These are phyloP conservation scores for Annulohypoxylon nitens DNA, from an alignment of 495 filamentous ascomycete genomes.

Conservation along the genomic window DNA sequence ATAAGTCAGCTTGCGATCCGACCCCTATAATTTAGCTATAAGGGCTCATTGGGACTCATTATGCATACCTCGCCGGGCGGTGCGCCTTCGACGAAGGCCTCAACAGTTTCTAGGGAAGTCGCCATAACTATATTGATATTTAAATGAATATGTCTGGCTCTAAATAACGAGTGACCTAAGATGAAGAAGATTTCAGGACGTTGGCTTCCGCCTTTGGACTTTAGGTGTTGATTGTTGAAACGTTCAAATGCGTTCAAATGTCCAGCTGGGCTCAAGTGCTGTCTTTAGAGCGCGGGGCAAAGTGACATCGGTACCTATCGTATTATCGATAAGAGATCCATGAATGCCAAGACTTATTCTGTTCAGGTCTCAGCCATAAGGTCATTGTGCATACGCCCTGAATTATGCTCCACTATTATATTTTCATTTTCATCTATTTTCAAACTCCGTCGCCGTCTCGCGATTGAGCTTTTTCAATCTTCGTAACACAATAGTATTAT, in stretches of 20 bases:
- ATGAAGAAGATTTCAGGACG: not conserved
- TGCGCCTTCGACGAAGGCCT: constrained; percentile 92
- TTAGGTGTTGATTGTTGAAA: constrained; percentile 16
- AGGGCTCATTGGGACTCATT: not conserved
- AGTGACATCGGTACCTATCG: not conserved
- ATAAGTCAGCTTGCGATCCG: constrained; percentile 26
- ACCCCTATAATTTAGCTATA: constrained; percentile 16
- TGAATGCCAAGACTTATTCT: not conserved
- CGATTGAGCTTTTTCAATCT: not conserved
- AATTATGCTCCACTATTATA: not conserved
- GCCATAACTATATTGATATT: constrained; percentile 46
- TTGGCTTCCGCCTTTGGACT: constrained; percentile 11
- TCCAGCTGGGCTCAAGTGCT: too few species aligned
- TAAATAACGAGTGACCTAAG: too few species aligned
- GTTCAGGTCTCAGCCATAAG: not conserved
- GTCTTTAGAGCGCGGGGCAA: constrained; percentile 33
- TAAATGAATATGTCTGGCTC: not conserved
- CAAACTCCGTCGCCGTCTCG: not conserved
- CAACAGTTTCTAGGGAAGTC: constrained; percentile 71
- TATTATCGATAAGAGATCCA: constrained; percentile 9
- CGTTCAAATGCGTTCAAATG: not conserved
- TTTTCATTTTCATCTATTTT: not conserved
- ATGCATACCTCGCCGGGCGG: constrained; percentile 92
- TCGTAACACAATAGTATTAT: not conserved
- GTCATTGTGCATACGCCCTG: constrained; percentile 2